phyloP scores from a whole-genome alignment of 1,284 basidiomycete genomes.

The Microbotryum saponariae region DNA sequence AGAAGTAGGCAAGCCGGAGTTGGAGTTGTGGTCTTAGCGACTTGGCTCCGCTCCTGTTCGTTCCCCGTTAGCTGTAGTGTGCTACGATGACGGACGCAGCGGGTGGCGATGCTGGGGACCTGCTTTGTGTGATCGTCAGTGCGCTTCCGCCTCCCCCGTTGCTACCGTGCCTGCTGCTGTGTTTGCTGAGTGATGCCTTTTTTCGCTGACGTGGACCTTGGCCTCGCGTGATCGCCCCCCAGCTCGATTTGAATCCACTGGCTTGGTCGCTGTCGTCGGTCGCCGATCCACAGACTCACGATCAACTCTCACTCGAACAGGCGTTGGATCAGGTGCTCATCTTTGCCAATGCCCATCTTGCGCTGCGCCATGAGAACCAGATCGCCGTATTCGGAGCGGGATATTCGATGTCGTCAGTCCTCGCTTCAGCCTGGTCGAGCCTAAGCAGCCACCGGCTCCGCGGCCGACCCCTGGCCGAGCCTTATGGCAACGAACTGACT shows the following conservation, averaged over 20 bases:
- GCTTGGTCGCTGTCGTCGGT: slow-evolving; percentile 30
- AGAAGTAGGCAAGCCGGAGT: no score
- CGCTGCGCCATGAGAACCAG: slow-evolving; percentile 81
- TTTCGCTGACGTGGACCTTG: neutral
- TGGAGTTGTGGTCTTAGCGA: no score
- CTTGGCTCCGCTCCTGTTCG: no score
- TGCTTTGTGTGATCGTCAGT: slow-evolving; percentile 28
- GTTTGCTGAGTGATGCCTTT: neutral
- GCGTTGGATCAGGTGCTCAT: slow-evolving; percentile 55
- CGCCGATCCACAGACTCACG: neutral
- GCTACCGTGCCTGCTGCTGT: neutral
- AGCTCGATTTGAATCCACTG: slow-evolving; percentile 38
- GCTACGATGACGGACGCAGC: neutral
- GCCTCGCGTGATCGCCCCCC: neutral
- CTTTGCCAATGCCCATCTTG: slow-evolving; percentile 87
- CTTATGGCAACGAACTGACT: neutral
- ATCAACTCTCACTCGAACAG: slow-evolving; percentile 29
- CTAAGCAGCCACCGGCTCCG: neutral
- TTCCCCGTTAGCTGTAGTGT: no score
- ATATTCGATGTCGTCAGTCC: neutral
- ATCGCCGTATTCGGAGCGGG: slow-evolving; percentile 72
- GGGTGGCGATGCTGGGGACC: slow-evolving; percentile 16
- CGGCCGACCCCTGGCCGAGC: neutral
- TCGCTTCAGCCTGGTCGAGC: neutral
- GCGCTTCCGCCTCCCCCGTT: neutral